Conservation (phyloP, 2,329 filamentous ascomycete species). For the Claviceps digitariae region DNA sequence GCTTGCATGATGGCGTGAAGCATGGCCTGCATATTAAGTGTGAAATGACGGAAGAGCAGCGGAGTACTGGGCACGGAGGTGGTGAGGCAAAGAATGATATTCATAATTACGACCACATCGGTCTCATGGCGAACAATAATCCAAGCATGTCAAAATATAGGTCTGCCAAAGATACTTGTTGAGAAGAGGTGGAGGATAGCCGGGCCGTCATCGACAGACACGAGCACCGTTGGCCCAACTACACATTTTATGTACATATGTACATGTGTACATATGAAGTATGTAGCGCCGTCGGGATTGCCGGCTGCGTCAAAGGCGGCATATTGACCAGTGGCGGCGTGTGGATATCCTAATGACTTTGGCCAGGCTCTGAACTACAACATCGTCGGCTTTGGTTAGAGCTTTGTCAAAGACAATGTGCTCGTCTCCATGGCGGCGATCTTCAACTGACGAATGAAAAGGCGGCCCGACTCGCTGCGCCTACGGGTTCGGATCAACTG, state of each 20-base stretch:
- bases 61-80: constrained; percentile 58
- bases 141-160: constrained; percentile 43
- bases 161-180: constrained; percentile 40
- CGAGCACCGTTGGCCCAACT: constrained; percentile 35
- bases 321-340: too few species aligned
- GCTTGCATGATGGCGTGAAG: constrained; percentile 52
- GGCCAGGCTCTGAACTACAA: constrained; percentile 26
- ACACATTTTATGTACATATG: too few species aligned
- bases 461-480: too few species aligned
- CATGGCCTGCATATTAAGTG: constrained; percentile 52
- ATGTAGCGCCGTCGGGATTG: constrained; percentile 24
- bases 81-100: constrained; percentile 57
- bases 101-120: constrained; percentile 67
- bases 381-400: constrained; percentile 26
- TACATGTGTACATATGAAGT: too few species aligned
- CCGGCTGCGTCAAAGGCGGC: constrained; percentile 24
- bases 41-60: constrained; percentile 51
- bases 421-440: constrained; percentile 10
- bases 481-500: too few species aligned
- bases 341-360: constrained; percentile 25
- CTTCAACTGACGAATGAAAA: too few species aligned
- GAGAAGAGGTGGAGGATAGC: constrained; percentile 24
- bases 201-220: constrained; percentile 25
- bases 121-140: constrained; percentile 49
- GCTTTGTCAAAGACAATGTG: constrained; percentile 23